Base-by-base conservation (phyloP, 2,329 filamentous ascomycete species). In the Aspergillus ruber region DNA sequence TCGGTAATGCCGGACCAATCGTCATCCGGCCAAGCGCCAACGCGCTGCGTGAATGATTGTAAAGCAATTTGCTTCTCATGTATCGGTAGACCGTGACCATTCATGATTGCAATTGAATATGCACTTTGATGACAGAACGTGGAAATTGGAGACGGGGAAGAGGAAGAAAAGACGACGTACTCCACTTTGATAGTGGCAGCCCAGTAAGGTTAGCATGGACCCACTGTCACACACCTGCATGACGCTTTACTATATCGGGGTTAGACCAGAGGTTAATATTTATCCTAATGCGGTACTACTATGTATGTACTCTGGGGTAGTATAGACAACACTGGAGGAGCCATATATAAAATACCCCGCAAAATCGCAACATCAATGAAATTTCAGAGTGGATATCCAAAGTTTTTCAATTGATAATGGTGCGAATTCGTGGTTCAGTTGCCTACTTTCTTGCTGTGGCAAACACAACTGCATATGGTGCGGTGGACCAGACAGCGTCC, bases 171-270 rank as follows among this genome's bases (percentile, higher is more conserved):
- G 23, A 25, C 3, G 23, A 2, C 8, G 23, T 9, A 25, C 23
- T 25, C 23, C 23, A 25, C 23, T 25, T 3, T 25, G 2, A 8
- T 25, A 25, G 23, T 25, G 23, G 23, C 23, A 25, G 10, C 23
- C 23, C 4, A 25, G 23, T 25, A 10, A 25, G 23, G 23, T 9
- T 25, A 25, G 23, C 6, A 4, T 25, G 6, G 33, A n/a, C 10
- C 33, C 33, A 36, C 35, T 47, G 42, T 47, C 42, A 47, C 39
- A 36, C 29, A 32, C 33, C 23, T 47, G 35, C 46, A 47, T 47
- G 42, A 40, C 33, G 41, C 46, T 32, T 33, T 10, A 7, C 33
- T 17, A 32, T 23, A 15, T 32, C 33, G 21, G 21, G 21, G 21
- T 21, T 21, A 36, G 33, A n/a, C 33, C 4, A 15, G 13, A 12